Evolutionary conservation across 805 yeast genomes (phyloP).

Genomic region (Saitoella complicata): DNA sequence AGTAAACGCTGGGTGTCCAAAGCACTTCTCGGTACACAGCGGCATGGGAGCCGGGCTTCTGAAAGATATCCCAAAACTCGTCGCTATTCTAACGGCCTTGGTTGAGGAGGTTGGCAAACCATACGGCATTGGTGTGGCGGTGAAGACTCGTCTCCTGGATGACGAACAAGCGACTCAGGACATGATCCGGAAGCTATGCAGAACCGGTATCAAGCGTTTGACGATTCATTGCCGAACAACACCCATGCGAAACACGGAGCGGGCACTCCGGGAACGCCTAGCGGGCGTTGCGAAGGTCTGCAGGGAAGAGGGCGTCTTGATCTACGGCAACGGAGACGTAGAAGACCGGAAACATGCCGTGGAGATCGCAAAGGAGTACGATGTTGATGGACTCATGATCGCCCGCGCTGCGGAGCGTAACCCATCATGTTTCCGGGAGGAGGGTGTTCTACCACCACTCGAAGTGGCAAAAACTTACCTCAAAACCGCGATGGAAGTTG

Average conservation of each 20-base stretch:
- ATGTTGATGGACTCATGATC: constrained; percentile 73
- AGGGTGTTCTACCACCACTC: constrained; percentile 36
- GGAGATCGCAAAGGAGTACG: constrained; percentile 35
- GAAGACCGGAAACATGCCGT: constrained; percentile 36
- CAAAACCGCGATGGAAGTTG: constrained; percentile 34
- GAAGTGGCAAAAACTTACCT: constrained; percentile 40
- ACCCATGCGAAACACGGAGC: constrained; percentile 67
- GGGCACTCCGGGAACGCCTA: constrained; percentile 53
- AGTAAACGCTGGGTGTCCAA: constrained; percentile 93
- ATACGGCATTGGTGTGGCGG: constrained; percentile 63
- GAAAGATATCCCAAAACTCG: constrained; percentile 62
- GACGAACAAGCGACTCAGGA: constrained; percentile 41
- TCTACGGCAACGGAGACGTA: constrained; percentile 73
- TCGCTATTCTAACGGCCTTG: constrained; percentile 46
- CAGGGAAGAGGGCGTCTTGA: constrained; percentile 42
- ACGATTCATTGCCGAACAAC: constrained; percentile 88
- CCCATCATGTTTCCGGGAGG: constrained; percentile 49
- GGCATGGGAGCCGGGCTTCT: constrained; percentile 97
- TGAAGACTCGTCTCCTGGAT: constrained; percentile 70
- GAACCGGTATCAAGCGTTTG: constrained; percentile 70
- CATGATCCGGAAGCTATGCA: constrained; percentile 40
- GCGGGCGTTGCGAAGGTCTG: constrained; percentile 47
- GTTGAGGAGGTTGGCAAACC: constrained; percentile 74
- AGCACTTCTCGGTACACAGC: constrained; percentile 80
- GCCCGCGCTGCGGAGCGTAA: constrained; percentile 82